phyloP scores from a whole-genome alignment of 2,329 filamentous ascomycete genomes.

The Trichocomaceae sp. region DNA sequence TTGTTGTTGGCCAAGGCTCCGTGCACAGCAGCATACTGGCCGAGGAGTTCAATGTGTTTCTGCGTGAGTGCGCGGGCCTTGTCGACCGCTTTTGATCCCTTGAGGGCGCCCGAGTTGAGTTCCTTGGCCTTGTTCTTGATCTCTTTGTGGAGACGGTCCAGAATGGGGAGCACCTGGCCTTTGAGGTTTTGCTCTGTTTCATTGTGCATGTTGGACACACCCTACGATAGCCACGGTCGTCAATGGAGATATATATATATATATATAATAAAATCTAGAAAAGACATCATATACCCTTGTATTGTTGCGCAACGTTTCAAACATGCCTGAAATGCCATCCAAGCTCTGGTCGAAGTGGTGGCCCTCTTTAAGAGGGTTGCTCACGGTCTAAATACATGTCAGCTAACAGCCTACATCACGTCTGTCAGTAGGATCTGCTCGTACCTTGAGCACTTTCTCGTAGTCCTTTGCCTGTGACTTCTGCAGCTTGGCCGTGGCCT shows the following conservation, averaged over 20 bases:
- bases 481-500: conserved; percentile 77
- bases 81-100: conserved; percentile 83
- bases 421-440: conserved; percentile 9
- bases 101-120: conserved; percentile 69
- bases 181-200: conserved; percentile 91
- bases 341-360: conserved; percentile 87
- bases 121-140: conserved; percentile 97
- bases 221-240: conserved; percentile 41
- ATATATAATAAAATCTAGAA: too few species aligned
- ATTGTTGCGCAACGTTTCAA: conserved; percentile 89
- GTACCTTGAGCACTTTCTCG: conserved; percentile 82
- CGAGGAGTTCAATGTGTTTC: conserved; percentile 92
- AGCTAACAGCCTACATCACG: too few species aligned
- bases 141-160: conserved; percentile 87
- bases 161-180: conserved; percentile 74
- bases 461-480: conserved; percentile 86
- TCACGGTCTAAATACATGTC: conserved; percentile 58
- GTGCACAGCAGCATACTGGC: conserved; percentile 72
- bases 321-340: conserved; percentile 82
- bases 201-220: conserved; percentile 76
- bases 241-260: background rate
- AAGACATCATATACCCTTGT: conserved; percentile 54
- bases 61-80: conserved; percentile 81
- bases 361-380: conserved; percentile 75
- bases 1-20: conserved; percentile 65